These are phyloP conservation scores for Hymenochaete sp. DNA, from an alignment of 1,284 basidiomycete genomes.

Conservation along the genomic window DNA sequence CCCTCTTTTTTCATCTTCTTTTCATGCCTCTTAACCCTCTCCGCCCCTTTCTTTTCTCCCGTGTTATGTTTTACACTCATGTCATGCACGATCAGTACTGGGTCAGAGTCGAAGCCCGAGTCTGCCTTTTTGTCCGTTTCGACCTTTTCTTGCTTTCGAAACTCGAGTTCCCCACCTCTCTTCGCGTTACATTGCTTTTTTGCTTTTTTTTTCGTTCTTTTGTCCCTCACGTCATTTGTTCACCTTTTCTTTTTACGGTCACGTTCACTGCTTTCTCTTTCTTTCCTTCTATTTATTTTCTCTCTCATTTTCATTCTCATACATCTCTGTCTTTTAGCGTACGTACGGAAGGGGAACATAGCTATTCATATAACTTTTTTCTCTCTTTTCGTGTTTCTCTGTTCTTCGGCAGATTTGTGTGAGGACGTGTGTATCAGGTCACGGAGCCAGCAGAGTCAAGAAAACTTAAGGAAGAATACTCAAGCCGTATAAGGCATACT, in stretches of 20 bases:
- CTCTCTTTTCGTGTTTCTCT: constrained; percentile 2
- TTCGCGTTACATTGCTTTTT: constrained; percentile 2
- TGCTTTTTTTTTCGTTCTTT: neutral
- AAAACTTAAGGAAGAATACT: too few species aligned
- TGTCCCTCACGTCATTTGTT: neutral
- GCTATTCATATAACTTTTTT: neutral
- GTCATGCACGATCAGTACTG: neutral
- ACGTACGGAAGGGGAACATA: neutral
- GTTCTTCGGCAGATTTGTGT: too few species aligned
- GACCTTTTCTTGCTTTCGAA: neutral
- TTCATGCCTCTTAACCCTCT: too few species aligned
- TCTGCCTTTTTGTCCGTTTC: too few species aligned
- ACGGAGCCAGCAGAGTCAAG: too few species aligned
- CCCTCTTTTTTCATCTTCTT: too few species aligned
- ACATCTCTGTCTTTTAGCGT: neutral
- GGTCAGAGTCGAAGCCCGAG: too few species aligned
- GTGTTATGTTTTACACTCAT: neutral
- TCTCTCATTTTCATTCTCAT: neutral
- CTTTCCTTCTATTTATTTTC: neutral
- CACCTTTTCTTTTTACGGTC: neutral
- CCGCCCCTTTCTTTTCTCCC: neutral
- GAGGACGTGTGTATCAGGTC: too few species aligned
- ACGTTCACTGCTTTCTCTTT: neutral
- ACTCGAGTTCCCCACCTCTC: neutral
- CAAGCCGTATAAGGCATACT: too few species aligned